Conservation (phyloP, 75 land plant genomes). For the Picea sitchensis region DNA sequence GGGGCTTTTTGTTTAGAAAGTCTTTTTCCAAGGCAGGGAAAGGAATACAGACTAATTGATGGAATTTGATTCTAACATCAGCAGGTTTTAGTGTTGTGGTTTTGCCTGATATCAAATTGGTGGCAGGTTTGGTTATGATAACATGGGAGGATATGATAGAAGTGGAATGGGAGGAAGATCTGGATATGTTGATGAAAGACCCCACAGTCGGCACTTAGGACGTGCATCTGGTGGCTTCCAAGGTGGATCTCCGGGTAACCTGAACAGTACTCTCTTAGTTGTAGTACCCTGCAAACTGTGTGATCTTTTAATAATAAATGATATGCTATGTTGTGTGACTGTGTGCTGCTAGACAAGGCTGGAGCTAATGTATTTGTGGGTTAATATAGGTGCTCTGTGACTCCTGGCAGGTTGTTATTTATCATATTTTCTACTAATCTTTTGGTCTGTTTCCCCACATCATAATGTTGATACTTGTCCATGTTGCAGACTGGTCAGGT, state of each 20-base stretch:
- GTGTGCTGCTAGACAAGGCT: background rate
- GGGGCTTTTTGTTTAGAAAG: background rate
- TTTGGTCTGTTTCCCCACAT: background rate
- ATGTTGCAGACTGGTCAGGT: slow-evolving; percentile 40
- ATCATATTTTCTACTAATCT: background rate
- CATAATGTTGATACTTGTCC: background rate
- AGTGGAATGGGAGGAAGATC: slow-evolving; percentile 45
- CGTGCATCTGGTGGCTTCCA: slow-evolving; percentile 36
- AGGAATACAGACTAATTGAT: slow-evolving; percentile 1
- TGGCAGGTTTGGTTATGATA: slow-evolving; percentile 54
- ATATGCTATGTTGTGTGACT: background rate
- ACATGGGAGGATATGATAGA: slow-evolving; percentile 53
- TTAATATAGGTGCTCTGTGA: background rate
- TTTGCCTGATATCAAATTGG: background rate
- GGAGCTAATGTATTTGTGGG: background rate
- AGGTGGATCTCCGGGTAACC: slow-evolving; percentile 27
- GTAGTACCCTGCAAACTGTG: background rate
- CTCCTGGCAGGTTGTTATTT: background rate
- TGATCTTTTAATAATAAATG: background rate
- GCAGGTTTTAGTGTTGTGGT: background rate
- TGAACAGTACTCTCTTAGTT: background rate
- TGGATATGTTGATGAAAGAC: slow-evolving; percentile 60
- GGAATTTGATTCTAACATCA: background rate
- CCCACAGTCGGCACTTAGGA: slow-evolving; percentile 40
- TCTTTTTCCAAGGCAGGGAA: background rate